Percentiles rank a stretch among this genome's conserved stretches.
Evolutionary conservation across 2,329 filamentous ascomycete genomes (phyloP).

Genomic region (Xenosphaeropsis pyriputrescens): DNA sequence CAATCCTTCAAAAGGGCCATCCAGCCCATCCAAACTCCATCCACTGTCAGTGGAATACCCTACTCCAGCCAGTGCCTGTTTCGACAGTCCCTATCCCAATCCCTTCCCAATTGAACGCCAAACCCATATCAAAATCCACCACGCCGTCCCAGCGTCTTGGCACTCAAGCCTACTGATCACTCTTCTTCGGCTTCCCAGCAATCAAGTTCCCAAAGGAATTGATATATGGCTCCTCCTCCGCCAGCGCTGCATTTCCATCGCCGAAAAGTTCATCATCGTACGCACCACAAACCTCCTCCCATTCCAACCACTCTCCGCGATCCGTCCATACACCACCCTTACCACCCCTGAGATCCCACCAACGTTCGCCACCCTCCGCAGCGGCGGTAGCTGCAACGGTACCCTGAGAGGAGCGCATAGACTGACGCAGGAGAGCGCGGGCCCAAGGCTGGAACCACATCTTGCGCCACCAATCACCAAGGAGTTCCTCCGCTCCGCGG

Average conservation of each 20-base stretch:
- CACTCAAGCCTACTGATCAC: neutral
- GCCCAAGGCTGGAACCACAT: constrained; percentile 33
- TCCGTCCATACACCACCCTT: constrained; percentile 37
- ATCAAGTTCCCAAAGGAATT: constrained; percentile 22
- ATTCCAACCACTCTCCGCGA: constrained; percentile 26
- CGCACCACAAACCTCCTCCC: constrained; percentile 28
- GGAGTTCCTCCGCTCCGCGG: neutral
- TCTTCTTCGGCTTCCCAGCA: constrained; percentile 10
- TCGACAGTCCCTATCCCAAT: no score
- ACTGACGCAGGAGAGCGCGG: constrained; percentile 31
- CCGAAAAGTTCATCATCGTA: constrained; percentile 28
- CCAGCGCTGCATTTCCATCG: constrained; percentile 27
- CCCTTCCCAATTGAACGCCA: neutral
- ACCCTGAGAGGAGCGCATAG: constrained; percentile 27
- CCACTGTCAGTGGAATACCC: no score
- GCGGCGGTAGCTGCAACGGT: constrained; percentile 25
- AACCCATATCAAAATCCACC: neutral
- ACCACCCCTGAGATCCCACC: constrained; percentile 33
- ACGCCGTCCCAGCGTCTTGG: no score
- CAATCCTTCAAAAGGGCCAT: no score
- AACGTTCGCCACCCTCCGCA: constrained; percentile 27
- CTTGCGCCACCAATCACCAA: constrained; percentile 22
- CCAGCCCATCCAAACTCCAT: no score
- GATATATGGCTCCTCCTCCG: constrained; percentile 21
- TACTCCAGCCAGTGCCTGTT: no score